Evolutionary conservation across 331 rosid genomes (phyloP), one percentile per base, ranked within the genome.

Genomic region (Telfairia occidentalis): DNA sequence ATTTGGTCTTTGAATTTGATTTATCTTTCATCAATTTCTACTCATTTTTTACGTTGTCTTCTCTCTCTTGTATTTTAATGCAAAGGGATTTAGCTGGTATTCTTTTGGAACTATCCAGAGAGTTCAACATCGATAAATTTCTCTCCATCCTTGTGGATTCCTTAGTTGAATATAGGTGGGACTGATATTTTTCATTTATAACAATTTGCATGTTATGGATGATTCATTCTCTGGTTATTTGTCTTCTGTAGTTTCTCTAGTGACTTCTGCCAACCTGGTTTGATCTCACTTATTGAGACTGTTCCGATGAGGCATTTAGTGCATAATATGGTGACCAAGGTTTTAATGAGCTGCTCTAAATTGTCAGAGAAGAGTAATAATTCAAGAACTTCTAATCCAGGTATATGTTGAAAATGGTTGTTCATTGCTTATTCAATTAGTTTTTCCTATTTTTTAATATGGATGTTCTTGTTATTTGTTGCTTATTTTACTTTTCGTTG

Each of bases 131-230:
- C 32, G 95, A 89, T 63, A 86, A 79, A 77, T 94, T 94, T 80
- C 81, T 94, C 32, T 53, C 64, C n/a, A 81, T 91, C 79, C 88
- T 94, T 78, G 73, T 94, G 89, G 96, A 87, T 52, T 86, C 96
- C 79, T 82, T 94, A 71, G 85, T 94, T 86, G 87, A 87, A 65
- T 82, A 81, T 83, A 84, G 98, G 98, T 94, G 83, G 79, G 86
- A 18, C 74, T 65, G 23, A 73, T 46, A 69, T 78, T 28, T 79
- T 28, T 46, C 16, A 80, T 57, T 0, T 70, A 11, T 28, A 54
- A 23, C 37, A 71, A 58, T 54, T 13, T 5, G 64, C 9, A 3
- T 83, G 73, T 53, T 78, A 53, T 78, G 55, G 52, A 78, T 61
- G 78, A 32, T 73, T 73, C 79, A 77, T 82, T 76, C 77, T 75